Percentiles rank a stretch among this genome's conserved stretches.
phyloP scores from a whole-genome alignment of 2,329 filamentous ascomycete species.

The Blastomyces gilchristii region DNA sequence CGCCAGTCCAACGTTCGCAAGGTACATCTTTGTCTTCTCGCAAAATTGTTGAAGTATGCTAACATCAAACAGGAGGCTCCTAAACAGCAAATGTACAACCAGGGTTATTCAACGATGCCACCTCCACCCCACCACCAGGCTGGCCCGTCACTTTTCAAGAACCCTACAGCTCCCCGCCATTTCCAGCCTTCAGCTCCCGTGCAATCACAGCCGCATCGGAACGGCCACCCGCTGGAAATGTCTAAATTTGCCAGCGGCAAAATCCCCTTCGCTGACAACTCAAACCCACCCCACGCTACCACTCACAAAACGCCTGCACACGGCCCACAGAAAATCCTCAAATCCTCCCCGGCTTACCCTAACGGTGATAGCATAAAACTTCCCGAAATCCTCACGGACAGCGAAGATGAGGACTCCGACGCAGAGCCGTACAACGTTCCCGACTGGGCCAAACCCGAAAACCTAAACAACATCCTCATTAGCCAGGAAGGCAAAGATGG shows the following conservation, averaged over 20 bases:
- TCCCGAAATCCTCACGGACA: constrained; percentile 91
- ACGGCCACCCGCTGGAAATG: constrained; percentile 66
- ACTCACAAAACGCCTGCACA: constrained; percentile 63
- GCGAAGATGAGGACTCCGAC: constrained; percentile 71
- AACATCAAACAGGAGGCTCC: constrained; percentile 19
- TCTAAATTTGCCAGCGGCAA: constrained; percentile 78
- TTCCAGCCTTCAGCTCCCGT: constrained; percentile 39
- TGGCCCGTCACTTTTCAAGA: constrained; percentile 29
- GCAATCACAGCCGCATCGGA: constrained; percentile 45
- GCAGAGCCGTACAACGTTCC: constrained; percentile 54
- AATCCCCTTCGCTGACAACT: constrained; percentile 74
- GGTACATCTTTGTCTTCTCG: constrained; percentile 38
- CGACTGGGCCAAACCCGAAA: constrained; percentile 81
- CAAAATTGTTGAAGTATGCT: not conserved
- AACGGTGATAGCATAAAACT: constrained; percentile 85
- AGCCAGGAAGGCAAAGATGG: constrained; percentile 63
- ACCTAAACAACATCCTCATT: constrained; percentile 63
- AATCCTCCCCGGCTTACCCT: constrained; percentile 73
- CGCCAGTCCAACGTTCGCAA: constrained; percentile 67
- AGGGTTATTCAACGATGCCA: constrained; percentile 26
- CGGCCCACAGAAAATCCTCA: constrained; percentile 28
- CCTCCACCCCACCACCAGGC: constrained; percentile 21
- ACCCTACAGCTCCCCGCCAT: constrained; percentile 30
- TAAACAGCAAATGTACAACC: constrained; percentile 34
- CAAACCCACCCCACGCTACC: constrained; percentile 42